phyloP scores from a whole-genome alignment of 2,329 filamentous ascomycete species.

The Aspergillus viridinutans region DNA sequence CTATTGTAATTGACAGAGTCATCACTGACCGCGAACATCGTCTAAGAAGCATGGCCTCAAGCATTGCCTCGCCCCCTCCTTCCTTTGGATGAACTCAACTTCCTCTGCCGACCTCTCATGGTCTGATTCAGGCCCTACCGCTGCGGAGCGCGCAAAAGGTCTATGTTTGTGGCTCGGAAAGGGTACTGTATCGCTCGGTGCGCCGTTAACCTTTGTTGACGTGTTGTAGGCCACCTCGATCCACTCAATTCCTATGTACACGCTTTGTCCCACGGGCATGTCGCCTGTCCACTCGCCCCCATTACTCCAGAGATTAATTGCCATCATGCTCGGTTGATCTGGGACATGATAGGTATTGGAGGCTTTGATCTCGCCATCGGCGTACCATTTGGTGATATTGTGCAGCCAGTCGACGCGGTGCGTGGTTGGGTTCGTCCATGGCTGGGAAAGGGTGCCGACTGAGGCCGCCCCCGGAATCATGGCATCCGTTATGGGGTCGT shows the following conservation, averaged over 20 bases:
- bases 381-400: constrained; percentile 34
- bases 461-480: constrained; percentile 33
- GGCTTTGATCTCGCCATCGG: constrained; percentile 27
- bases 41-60: constrained; percentile 8
- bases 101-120: background rate
- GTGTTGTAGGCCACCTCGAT: constrained; percentile 41
- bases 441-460: constrained; percentile 24
- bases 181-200: background rate
- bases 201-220: constrained; percentile 14
- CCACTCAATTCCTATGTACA: constrained; percentile 39
- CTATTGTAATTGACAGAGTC: background rate
- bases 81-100: background rate
- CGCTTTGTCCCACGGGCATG: constrained; percentile 33
- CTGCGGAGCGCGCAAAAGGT: background rate
- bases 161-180: background rate
- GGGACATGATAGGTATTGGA: constrained; percentile 36
- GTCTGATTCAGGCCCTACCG: background rate
- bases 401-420: constrained; percentile 42
- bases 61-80: background rate
- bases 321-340: constrained; percentile 32
- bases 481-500: constrained; percentile 29
- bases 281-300: constrained; percentile 41
- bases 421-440: constrained; percentile 39
- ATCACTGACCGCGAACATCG: constrained; percentile 4
- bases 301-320: constrained; percentile 43